These are phyloP conservation scores for Thalassiosira profunda DNA, from an alignment of 108 stramenopile species.

Conservation along the genomic window DNA sequence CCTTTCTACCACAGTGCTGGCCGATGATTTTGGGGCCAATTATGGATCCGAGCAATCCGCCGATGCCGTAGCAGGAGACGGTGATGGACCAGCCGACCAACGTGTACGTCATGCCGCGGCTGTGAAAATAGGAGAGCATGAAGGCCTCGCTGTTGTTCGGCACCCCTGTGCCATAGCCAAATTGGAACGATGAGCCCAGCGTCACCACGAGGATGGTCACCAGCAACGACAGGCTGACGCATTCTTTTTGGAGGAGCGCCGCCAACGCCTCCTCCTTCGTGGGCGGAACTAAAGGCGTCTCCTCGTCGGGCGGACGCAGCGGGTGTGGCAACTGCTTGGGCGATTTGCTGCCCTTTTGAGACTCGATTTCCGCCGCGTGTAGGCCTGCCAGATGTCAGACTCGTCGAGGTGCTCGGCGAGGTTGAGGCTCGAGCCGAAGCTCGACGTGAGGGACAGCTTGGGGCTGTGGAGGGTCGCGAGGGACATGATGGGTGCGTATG, in stretches of 20 bases:
- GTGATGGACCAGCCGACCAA: conserved; percentile 36
- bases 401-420: conserved; percentile 13
- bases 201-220: conserved; percentile 32
- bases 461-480: conserved; percentile 15
- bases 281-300: background rate
- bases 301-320: background rate
- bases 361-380: background rate
- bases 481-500: conserved; percentile 13
- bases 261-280: background rate
- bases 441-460: conserved; percentile 16
- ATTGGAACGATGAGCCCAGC: conserved; percentile 40
- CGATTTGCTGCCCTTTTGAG: too few relatives aligned
- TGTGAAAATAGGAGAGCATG: conserved; percentile 27
- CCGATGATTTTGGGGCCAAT: conserved; percentile 44
- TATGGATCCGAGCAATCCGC: conserved; percentile 33
- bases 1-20: conserved; percentile 23
- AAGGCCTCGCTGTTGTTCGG: conserved; percentile 45
- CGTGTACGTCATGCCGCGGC: conserved; percentile 31
- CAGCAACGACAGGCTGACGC: conserved; percentile 11
- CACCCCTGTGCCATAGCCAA: conserved; percentile 48
- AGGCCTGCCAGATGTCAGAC: background rate
- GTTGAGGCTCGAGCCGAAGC: conserved; percentile 17
- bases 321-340: background rate
- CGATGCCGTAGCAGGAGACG: conserved; percentile 44
- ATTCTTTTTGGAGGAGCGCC: background rate